Evolutionary conservation across 768 basidiomycete species (phyloP), one percentile per base, ranked within the genome.

Genomic region (Chalciporus chontae): DNA sequence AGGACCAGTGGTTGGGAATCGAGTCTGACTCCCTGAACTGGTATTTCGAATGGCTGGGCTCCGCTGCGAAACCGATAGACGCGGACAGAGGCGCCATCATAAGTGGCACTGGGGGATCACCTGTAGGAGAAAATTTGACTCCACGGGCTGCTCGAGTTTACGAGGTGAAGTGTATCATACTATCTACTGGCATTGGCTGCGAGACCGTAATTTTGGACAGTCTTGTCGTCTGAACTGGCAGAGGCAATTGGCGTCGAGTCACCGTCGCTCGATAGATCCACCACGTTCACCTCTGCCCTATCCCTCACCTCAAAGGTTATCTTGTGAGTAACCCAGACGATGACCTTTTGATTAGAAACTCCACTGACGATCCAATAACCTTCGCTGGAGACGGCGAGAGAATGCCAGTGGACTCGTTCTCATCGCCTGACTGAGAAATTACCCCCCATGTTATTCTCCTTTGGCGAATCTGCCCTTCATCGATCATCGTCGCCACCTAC

Each of bases 201-300:
- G 24, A 55, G 38, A 36, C 40, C 46, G 26, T 42, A 55, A 9
- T 55, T 21, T 3, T 27, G 41, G 19, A 55, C 26, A 1, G 54
- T 46, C 40, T 44, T 45, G 29, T 55, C 54, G 7, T 45, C 54
- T 26, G 47, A 55, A 15, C 52, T n/a, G n/a, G n/a, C 54, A 0
- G 47, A 45, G 4, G 40, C 47, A 24, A 55, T 49, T 21, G 18
- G 32, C 15, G 44, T 56, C 8, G 53, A 47, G 19, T 56, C 27
- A 9, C 6, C 4, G 31, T 55, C 23, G 6, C 46, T 43, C 19
- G 54, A 53, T 11, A 55, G 42, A 13, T 55, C 54, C 23, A 54
- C 24, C 8, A 47, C 45, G 11, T 29, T 36, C 17, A 56, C 38
- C 13, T 18, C 24, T 8, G 19, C 3, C 11, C 29, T 31, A 15